Percentiles rank a stretch among this genome's conserved stretches.
Conservation (phyloP, 495 filamentous ascomycete species). For the Penicillium cosmopolitanum region DNA sequence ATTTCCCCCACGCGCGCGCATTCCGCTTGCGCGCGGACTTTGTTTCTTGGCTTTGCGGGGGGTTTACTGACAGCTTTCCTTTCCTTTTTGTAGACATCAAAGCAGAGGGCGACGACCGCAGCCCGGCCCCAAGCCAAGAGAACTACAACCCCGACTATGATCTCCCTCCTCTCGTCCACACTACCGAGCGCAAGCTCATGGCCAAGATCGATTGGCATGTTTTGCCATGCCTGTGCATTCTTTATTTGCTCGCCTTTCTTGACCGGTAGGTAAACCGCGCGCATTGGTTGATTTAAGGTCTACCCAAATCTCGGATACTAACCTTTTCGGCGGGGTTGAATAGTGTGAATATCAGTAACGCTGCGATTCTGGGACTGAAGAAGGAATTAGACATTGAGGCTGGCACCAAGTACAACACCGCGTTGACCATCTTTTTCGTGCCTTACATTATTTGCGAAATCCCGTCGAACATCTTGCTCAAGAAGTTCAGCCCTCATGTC, state of each 20-base stretch:
- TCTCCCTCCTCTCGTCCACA: constrained; percentile 44
- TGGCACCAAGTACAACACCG: constrained; percentile 72
- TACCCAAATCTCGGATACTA: no score
- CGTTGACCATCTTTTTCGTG: constrained; percentile 88
- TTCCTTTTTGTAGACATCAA: constrained; percentile 7
- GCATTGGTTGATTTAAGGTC: no score
- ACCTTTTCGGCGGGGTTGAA: constrained; percentile 3
- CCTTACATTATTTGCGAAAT: constrained; percentile 88
- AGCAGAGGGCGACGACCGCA: constrained; percentile 34
- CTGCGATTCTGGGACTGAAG: constrained; percentile 62
- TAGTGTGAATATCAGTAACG: constrained; percentile 71
- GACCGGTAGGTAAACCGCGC: constrained; percentile 60
- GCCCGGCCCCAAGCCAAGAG: constrained; percentile 18
- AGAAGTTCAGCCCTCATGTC: constrained; percentile 76
- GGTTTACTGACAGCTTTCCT: background rate
- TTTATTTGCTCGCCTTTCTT: constrained; percentile 87
- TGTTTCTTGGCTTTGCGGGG: constrained; percentile 4
- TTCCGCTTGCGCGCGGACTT: background rate
- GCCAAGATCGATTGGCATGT: constrained; percentile 79
- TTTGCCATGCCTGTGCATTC: constrained; percentile 77
- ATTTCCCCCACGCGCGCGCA: background rate
- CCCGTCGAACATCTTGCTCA: constrained; percentile 85
- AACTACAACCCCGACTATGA: constrained; percentile 20
- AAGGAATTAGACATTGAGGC: constrained; percentile 61
- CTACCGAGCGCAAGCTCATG: constrained; percentile 73